Conservation (phyloP, 306 rosid species). For the Vicia villosa region DNA sequence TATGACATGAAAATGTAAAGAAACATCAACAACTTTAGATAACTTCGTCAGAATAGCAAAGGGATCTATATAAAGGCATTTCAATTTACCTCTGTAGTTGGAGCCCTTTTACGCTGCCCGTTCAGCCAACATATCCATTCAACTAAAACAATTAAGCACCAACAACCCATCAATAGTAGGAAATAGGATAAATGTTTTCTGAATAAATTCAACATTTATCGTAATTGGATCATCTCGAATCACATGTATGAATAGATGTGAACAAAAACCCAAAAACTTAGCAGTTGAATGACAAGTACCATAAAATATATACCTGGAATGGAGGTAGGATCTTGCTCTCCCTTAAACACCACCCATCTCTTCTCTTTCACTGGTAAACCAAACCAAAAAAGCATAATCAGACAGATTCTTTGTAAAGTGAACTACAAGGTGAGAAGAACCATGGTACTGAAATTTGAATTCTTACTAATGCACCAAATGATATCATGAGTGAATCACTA, state of each 20-base stretch:
- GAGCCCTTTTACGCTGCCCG: conserved; percentile 98
- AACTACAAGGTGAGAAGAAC: conserved; percentile 14
- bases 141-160: conserved; percentile 56
- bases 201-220: conserved; percentile 17
- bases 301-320: conserved; percentile 69
- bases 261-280: background rate
- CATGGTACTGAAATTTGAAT: conserved; percentile 17
- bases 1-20: background rate
- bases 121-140: conserved; percentile 99
- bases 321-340: conserved; percentile 88
- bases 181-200: conserved; percentile 20
- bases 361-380: conserved; percentile 80
- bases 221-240: background rate
- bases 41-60: conserved; percentile 1
- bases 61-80: conserved; percentile 13
- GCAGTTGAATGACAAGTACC: conserved; percentile 24
- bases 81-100: conserved; percentile 71
- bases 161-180: conserved; percentile 31
- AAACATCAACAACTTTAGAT: conserved; percentile 2
- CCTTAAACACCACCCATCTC: conserved; percentile 94
- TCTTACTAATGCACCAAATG: conserved; percentile 7
- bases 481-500: conserved; percentile 24
- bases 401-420: conserved; percentile 10
- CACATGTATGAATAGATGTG: background rate
- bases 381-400: conserved; percentile 38